Conservation (phyloP, 345 rosid species). For the Theobroma cacao region DNA sequence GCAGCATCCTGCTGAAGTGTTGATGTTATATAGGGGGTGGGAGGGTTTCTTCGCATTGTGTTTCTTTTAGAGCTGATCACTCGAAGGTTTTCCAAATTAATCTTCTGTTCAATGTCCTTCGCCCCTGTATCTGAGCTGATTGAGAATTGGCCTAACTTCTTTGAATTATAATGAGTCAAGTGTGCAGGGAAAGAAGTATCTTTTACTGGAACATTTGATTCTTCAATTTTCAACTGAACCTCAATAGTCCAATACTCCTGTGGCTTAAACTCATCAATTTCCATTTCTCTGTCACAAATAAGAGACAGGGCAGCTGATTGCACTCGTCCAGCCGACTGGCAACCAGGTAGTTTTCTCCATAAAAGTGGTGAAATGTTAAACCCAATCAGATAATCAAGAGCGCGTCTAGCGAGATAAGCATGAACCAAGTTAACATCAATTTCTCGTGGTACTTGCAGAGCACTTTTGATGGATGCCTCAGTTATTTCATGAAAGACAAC, state of each 20-base stretch:
- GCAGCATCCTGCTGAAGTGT: slow-evolving; percentile 99
- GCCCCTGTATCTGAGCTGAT: slow-evolving; percentile 59
- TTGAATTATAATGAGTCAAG: slow-evolving; percentile 62
- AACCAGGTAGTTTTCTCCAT: slow-evolving; percentile 97
- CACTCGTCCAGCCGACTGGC: slow-evolving; percentile 98
- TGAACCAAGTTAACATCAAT: slow-evolving; percentile 83
- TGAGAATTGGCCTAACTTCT: slow-evolving; percentile 74
- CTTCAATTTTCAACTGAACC: slow-evolving; percentile 44
- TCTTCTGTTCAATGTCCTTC: slow-evolving; percentile 50
- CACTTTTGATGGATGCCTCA: slow-evolving; percentile 80
- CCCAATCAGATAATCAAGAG: slow-evolving; percentile 96
- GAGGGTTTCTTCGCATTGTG: slow-evolving; percentile 65
- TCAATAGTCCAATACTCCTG: slow-evolving; percentile 85
- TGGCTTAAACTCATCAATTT: slow-evolving; percentile 81
- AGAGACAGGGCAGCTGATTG: slow-evolving; percentile 97
- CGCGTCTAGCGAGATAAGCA: slow-evolving; percentile 94
- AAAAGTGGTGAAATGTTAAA: slow-evolving; percentile 91
- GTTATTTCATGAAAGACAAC: slow-evolving; percentile 96
- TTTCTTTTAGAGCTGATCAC: slow-evolving; percentile 58
- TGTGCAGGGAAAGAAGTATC: slow-evolving; percentile 48
- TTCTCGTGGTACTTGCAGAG: slow-evolving; percentile 79
- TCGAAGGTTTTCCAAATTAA: slow-evolving; percentile 46
- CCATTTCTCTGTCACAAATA: slow-evolving; percentile 87
- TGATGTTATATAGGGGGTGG: slow-evolving; percentile 93
- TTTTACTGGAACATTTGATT: slow-evolving; percentile 23